Conservation (phyloP, 2,329 filamentous ascomycete genomes). For the Thermomyces lanuginosus region DNA sequence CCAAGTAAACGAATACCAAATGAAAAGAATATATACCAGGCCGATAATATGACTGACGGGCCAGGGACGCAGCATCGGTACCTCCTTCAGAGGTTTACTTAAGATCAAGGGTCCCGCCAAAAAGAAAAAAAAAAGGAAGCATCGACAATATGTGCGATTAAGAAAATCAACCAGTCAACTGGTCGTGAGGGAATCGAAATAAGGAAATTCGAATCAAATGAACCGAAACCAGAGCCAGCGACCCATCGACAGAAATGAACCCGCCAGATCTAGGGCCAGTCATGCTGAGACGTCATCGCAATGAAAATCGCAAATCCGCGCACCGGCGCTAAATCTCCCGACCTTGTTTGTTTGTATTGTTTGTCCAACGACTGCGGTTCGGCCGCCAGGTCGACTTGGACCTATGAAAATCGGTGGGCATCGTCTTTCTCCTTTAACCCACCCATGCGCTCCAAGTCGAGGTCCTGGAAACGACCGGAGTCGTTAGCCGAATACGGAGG, state of each 20-base stretch:
- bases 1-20: slow-evolving; percentile 4
- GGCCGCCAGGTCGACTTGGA: too few species aligned
- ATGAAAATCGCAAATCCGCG: too few species aligned
- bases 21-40: slow-evolving; percentile 1
- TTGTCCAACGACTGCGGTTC: too few species aligned
- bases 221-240: too few species aligned
- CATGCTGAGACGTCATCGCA: too few species aligned
- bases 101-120: not conserved
- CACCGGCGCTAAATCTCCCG: too few species aligned
- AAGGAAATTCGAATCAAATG: too few species aligned
- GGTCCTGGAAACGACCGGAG: slow-evolving; percentile 68
- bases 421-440: slow-evolving; percentile 79
- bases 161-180: slow-evolving; percentile 1
- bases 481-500: slow-evolving; percentile 79
- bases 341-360: too few species aligned
- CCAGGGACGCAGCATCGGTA: not conserved
- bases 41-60: not conserved
- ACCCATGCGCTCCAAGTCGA: slow-evolving; percentile 88
- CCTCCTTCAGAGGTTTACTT: not conserved
- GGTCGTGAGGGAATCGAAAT: not conserved
- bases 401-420: slow-evolving; percentile 19
- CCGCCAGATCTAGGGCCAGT: slow-evolving; percentile 1
- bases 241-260: slow-evolving; percentile 1
- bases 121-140: slow-evolving; percentile 2
- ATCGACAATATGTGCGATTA: slow-evolving; percentile 3